Base-by-base conservation (phyloP, 345 rosid genomes). In the Bruguiera sexangula region DNA sequence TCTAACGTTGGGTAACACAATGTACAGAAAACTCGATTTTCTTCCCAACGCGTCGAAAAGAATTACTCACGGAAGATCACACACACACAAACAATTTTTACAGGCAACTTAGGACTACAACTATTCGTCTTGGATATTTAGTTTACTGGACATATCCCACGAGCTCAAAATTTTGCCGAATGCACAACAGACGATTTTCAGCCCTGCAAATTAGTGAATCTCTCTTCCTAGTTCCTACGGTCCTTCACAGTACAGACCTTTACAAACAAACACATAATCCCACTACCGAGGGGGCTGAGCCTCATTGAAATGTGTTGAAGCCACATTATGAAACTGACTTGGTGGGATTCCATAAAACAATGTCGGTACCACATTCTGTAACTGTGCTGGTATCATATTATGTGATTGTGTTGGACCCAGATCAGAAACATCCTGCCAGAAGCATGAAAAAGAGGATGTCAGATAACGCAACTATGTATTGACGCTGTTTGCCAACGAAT, bases 321-420 rank as follows among this genome's bases (percentile, higher is more conserved):
- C 81, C 65, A 86, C 63, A 26, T 76, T 85, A 52, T 83, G 92
- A 75, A 87, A 87, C 72, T 84, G 90, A 6, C 85, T 36, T 21
- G 93, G 31, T 62, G 76, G 52, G 37, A 84, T 78, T 66, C 77
- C 83, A 53, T 82, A 87, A 74, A 85, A 85, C 78, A 87, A 69
- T 18, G 82, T 66, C 8, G 93, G 90, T 67, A 84, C 84, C 60
- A 76, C 78, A 70, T 78, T 77, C 69, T 87, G 96, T 22, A 82
- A 65, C 1, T 85, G 88, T 6, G 82, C 69, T 0, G 88, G 83
- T 69, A 87, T 43, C 71, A 84, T 74, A 57, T 71, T 71, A 13
- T 83, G 88, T 43, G 81, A 58, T 71, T 82, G 90, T n/a, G 77
- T 59, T 4, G 85, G 67, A 74, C 85, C 84, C 72, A 70, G 65